These are phyloP conservation scores for Kazachstania sp. DNA, from an alignment of 1,139 yeast genomes.

Conservation along the genomic window DNA sequence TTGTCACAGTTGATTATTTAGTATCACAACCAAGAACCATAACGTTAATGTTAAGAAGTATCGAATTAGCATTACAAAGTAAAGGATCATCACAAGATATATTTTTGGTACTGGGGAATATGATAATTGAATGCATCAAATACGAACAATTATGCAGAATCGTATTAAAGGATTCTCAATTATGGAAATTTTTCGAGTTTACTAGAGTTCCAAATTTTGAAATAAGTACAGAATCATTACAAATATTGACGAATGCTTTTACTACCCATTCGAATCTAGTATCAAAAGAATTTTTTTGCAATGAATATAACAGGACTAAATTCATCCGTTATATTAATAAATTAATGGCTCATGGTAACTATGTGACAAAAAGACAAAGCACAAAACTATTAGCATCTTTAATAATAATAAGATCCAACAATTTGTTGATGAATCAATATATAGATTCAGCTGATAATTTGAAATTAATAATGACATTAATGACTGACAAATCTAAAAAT, in stretches of 20 bases:
- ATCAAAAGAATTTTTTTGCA: conserved; percentile 52
- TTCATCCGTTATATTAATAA: conserved; percentile 59
- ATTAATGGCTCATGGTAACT: conserved; percentile 66
- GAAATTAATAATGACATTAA: conserved; percentile 73
- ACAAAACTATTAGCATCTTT: conserved; percentile 68
- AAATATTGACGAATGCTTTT: conserved; percentile 61
- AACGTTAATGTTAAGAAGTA: conserved; percentile 54
- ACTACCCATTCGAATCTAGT: conserved; percentile 62
- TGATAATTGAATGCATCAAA: conserved; percentile 77
- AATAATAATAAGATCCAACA: conserved; percentile 68
- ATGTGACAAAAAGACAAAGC: conserved; percentile 88
- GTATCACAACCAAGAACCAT: conserved; percentile 59
- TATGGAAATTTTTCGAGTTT: conserved; percentile 81
- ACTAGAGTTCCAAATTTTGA: conserved; percentile 75
- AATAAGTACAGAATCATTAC: conserved; percentile 82
- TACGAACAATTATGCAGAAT: conserved; percentile 61
- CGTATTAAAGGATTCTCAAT: conserved; percentile 46
- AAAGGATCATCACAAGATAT: conserved; percentile 38
- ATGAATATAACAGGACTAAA: conserved; percentile 39
- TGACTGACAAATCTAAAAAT: conserved; percentile 84
- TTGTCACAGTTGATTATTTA: conserved; percentile 83
- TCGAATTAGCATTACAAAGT: conserved; percentile 41
- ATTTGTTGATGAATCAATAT: conserved; percentile 62
- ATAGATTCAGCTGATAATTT: conserved; percentile 75
- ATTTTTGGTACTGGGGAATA: conserved; percentile 68